Percentiles rank a stretch among this genome's conserved stretches.
Conservation (phyloP, 2,329 filamentous ascomycete species). For the Cladosporium velox region DNA sequence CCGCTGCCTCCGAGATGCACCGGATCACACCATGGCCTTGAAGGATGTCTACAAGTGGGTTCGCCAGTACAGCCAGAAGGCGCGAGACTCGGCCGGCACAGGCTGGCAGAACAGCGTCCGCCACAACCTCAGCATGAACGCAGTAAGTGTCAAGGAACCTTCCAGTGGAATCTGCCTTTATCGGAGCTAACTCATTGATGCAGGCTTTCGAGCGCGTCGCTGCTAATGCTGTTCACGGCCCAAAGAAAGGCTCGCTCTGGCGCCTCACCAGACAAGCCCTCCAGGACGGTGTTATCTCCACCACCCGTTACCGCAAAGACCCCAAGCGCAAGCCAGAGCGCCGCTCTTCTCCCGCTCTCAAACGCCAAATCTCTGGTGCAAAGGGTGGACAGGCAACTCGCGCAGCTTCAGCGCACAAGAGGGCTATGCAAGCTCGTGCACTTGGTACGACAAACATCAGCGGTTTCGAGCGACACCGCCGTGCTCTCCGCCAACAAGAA, state of each 20-base stretch:
- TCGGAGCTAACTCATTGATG: slow-evolving; percentile 1
- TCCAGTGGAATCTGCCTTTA: too few relatives aligned
- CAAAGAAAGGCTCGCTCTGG: slow-evolving; percentile 75
- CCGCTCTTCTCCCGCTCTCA: slow-evolving; percentile 36
- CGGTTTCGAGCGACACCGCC: slow-evolving; percentile 28
- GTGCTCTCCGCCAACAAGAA: slow-evolving; percentile 23
- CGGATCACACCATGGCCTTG: slow-evolving; percentile 70
- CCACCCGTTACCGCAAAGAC: slow-evolving; percentile 62
- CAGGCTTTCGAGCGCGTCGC: slow-evolving; percentile 60
- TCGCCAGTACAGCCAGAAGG: slow-evolving; percentile 74
- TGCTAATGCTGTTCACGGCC: slow-evolving; percentile 40
- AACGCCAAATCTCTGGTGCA: slow-evolving; percentile 48
- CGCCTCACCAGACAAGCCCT: slow-evolving; percentile 71
- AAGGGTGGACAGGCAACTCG: slow-evolving; percentile 48
- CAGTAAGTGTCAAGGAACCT: slow-evolving; percentile 57
- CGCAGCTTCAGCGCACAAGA: slow-evolving; percentile 25
- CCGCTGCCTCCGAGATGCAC: slow-evolving; percentile 68
- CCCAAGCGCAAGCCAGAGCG: slow-evolving; percentile 44
- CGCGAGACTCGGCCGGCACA: slow-evolving; percentile 54
- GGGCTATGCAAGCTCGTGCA: slow-evolving; percentile 10
- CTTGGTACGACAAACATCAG: slow-evolving; percentile 8
- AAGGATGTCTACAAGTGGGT: slow-evolving; percentile 94
- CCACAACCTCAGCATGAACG: slow-evolving; percentile 95
- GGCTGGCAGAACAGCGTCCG: slow-evolving; percentile 97
- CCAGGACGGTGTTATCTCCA: slow-evolving; percentile 74